These are phyloP conservation scores for Malassezia dermatis DNA, from an alignment of 1,284 basidiomycete genomes.

Conservation along the genomic window DNA sequence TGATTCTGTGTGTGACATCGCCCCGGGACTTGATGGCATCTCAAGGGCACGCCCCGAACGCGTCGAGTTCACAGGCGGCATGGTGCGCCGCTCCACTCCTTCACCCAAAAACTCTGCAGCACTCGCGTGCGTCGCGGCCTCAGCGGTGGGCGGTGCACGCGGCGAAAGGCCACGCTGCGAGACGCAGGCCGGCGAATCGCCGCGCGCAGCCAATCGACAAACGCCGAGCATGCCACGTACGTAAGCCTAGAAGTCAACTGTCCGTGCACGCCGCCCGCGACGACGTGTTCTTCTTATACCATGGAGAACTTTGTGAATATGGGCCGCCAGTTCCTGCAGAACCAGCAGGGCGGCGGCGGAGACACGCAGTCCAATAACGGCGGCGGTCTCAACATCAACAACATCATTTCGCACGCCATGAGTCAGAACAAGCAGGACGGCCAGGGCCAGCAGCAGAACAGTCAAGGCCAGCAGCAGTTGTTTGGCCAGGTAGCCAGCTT, in stretches of 20 bases:
- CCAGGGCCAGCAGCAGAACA: neutral
- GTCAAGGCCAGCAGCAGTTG: neutral
- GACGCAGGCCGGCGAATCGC: neutral
- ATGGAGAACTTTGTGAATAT: slow-evolving; percentile 21
- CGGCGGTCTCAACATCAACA: neutral
- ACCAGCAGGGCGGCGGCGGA: slow-evolving; percentile 2
- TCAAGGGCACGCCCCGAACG: neutral
- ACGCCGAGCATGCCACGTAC: neutral
- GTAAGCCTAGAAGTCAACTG: neutral
- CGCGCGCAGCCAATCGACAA: neutral
- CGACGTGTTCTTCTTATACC: neutral
- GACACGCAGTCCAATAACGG: neutral
- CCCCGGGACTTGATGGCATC: neutral
- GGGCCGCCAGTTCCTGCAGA: slow-evolving; percentile 14
- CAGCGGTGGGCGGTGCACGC: neutral
- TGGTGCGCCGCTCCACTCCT: neutral
- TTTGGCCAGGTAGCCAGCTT: slow-evolving; percentile 8
- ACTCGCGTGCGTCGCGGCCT: neutral
- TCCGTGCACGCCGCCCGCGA: neutral
- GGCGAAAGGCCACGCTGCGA: neutral
- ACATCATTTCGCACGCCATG: neutral
- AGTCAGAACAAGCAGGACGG: neutral
- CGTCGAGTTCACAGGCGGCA: neutral
- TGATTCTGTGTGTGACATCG: neutral
- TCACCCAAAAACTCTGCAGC: neutral